phyloP scores from a whole-genome alignment of 805 yeast species.

The Ascoidea rubescens region DNA sequence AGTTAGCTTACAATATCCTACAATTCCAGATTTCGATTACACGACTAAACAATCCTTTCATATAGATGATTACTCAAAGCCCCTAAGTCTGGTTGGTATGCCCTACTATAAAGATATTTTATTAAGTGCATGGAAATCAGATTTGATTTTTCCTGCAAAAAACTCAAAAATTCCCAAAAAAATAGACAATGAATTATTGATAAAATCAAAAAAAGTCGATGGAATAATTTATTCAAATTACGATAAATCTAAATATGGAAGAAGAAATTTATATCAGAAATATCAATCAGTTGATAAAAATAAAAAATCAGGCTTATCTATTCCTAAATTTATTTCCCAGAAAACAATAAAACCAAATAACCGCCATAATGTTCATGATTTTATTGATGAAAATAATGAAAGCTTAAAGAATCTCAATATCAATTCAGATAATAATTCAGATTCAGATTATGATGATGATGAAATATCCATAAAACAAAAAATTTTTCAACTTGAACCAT shows the following conservation, averaged over 20 bases:
- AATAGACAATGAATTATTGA: conserved; percentile 18
- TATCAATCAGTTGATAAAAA: conserved; percentile 24
- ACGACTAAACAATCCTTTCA: conserved; percentile 14
- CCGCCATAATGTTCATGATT: background rate
- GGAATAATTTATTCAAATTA: conserved; percentile 34
- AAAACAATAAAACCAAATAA: conserved; percentile 2
- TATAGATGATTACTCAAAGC: conserved; percentile 32
- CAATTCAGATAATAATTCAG: conserved; percentile 1
- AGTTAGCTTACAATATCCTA: conserved; percentile 44
- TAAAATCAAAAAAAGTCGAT: conserved; percentile 21
- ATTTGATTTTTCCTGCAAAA: conserved; percentile 37
- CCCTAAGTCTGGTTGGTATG: conserved; percentile 67
- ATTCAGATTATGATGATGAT: conserved; percentile 6
- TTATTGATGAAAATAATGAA: conserved; percentile 13
- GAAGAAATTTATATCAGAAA: conserved; percentile 32
- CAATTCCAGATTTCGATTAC: conserved; percentile 21
- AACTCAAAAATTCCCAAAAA: conserved; percentile 24
- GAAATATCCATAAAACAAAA: conserved; percentile 4
- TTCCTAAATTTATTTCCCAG: conserved; percentile 53
- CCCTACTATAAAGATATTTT: conserved; percentile 73
- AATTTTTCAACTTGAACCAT: conserved; percentile 1
- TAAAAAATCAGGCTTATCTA: conserved; percentile 15
- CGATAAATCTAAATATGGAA: conserved; percentile 42
- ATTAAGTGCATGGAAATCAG: conserved; percentile 69
- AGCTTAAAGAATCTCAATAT: conserved; percentile 6